Conservation (phyloP, 371 early-diverging fungal genomes). For the Furculomyces boomerangus region DNA sequence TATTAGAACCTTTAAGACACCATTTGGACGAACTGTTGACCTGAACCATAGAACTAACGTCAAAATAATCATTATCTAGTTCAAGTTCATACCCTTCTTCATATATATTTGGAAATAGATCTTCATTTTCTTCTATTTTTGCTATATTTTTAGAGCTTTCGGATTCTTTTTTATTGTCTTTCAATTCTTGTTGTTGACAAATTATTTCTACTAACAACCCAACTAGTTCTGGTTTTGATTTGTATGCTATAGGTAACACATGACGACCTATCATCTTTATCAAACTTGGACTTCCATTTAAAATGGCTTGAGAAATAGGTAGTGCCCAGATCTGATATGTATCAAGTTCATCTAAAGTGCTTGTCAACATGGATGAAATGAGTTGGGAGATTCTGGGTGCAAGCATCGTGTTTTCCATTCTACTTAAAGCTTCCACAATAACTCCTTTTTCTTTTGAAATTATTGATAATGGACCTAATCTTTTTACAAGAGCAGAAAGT, state of each 20-base stretch:
- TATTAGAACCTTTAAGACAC: no score
- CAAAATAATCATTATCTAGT: no score
- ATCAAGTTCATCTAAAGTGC: not conserved
- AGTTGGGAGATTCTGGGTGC: constrained; percentile 42
- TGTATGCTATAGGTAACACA: not conserved
- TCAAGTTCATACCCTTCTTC: no score
- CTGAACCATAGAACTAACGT: no score
- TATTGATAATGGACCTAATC: constrained; percentile 32
- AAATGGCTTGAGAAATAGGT: not conserved
- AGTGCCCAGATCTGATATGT: not conserved
- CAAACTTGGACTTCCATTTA: not conserved
- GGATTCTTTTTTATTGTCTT: no score
- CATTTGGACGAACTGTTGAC: no score
- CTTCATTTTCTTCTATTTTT: no score
- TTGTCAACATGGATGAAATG: constrained; percentile 5
- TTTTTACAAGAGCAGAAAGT: constrained; percentile 38
- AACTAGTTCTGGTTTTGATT: not conserved
- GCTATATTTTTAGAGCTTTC: no score
- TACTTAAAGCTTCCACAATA: constrained; percentile 32
- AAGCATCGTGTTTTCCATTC: constrained; percentile 40
- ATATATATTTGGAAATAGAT: no score
- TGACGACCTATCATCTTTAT: not conserved
- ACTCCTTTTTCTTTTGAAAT: constrained; percentile 32
- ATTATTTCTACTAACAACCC: no score
- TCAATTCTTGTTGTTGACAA: no score